Conservation (phyloP, 2,329 filamentous ascomycete species). For the Stagonosporopsis rhizophila region DNA sequence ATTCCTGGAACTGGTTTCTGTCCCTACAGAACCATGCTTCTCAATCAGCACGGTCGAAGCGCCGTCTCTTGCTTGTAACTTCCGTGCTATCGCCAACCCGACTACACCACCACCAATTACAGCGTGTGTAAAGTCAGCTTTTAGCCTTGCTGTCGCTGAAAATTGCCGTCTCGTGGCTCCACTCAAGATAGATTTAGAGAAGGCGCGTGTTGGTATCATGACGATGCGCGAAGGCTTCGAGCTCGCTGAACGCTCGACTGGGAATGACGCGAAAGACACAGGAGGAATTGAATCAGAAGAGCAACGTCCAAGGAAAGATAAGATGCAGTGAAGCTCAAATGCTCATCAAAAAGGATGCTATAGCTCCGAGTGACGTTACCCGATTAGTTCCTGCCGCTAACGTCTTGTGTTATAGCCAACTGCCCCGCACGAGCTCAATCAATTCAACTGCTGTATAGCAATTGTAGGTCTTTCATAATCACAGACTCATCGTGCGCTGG, state of each 20-base stretch:
- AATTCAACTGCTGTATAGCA: background rate
- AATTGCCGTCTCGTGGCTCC: constrained; percentile 23
- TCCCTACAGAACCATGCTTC: constrained; percentile 76
- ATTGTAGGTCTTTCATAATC: background rate
- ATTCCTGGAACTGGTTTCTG: constrained; percentile 88
- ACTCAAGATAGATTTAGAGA: constrained; percentile 5
- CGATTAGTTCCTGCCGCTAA: constrained; percentile 18
- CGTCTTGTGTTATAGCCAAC: background rate
- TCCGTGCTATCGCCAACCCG: constrained; percentile 78
- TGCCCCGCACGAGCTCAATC: background rate
- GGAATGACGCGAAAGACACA: background rate
- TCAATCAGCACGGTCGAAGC: constrained; percentile 80
- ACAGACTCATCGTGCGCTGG: background rate
- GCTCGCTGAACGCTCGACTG: background rate
- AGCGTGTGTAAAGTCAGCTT: constrained; percentile 69
- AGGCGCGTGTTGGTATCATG: constrained; percentile 25
- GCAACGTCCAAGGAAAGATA: background rate
- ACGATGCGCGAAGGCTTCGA: background rate
- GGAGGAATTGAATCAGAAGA: background rate
- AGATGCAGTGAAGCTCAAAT: background rate
- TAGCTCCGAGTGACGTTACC: constrained; percentile 11
- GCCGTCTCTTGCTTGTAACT: constrained; percentile 67
- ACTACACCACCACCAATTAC: constrained; percentile 76
- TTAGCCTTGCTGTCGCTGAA: constrained; percentile 35
- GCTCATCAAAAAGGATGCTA: constrained; percentile 8